Evolutionary conservation across 352 stramenopile genomes (phyloP).

Genomic region (Phytophthora hybrid): DNA sequence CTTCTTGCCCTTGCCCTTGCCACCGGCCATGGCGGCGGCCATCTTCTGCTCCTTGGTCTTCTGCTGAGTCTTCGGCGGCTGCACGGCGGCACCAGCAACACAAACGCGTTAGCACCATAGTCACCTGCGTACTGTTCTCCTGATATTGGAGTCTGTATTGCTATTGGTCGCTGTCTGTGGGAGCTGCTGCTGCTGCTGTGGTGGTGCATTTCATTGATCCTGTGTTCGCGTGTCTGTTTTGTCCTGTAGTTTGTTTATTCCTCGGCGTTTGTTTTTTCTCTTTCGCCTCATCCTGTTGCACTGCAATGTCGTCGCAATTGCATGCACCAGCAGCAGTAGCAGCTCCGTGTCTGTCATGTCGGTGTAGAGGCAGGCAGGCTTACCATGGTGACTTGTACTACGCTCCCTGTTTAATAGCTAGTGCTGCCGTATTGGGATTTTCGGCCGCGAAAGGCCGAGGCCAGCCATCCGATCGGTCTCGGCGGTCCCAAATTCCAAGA

Average conservation of each 20-base stretch:
- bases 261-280: background rate
- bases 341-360: constrained; percentile 19
- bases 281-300: constrained; percentile 1
- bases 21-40: constrained; percentile 98
- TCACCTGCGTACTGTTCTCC: background rate
- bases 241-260: constrained; percentile 11
- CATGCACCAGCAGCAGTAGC: constrained; percentile 11
- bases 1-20: constrained; percentile 99
- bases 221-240: background rate
- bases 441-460: constrained; percentile 37
- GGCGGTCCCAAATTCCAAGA: constrained; percentile 10
- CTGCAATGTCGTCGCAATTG: background rate
- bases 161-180: background rate
- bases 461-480: constrained; percentile 55
- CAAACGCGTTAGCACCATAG: constrained; percentile 27
- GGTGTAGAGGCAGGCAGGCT: constrained; percentile 23
- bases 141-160: background rate
- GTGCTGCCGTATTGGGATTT: constrained; percentile 45
- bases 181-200: constrained; percentile 26
- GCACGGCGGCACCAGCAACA: constrained; percentile 30
- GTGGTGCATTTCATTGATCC: background rate
- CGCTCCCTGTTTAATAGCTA: constrained; percentile 88
- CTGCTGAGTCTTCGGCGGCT: constrained; percentile 99
- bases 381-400: constrained; percentile 88
- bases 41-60: constrained; percentile 99